Percentiles rank a stretch among this genome's conserved stretches.
Evolutionary conservation across 257 asterid genomes (phyloP).

Genomic region (Lycium ferocissimum): DNA sequence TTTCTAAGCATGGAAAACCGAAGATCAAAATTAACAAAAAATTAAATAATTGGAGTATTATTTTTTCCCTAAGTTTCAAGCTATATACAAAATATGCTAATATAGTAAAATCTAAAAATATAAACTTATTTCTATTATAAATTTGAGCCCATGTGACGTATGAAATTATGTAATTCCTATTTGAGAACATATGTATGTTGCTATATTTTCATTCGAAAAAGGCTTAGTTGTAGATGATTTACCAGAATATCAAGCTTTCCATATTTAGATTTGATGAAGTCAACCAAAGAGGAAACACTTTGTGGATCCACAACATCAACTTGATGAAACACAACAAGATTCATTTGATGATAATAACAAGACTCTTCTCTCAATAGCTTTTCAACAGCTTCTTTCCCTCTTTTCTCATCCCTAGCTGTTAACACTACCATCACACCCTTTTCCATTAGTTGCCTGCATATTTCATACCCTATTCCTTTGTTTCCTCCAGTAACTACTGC

Average conservation of each 20-base stretch:
- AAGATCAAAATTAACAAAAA: no score
- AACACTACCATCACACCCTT: conserved; percentile 40
- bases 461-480: conserved; percentile 51
- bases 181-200: neutral
- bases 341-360: neutral
- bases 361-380: conserved; percentile 20
- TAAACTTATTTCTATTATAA: no score
- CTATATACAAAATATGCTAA: no score
- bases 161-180: neutral
- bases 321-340: conserved; percentile 40
- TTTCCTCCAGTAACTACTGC: conserved; percentile 52
- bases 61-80: no score
- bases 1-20: no score
- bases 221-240: neutral
- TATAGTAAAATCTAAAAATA: no score
- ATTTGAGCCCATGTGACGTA: neutral
- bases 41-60: no score
- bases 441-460: conserved; percentile 38
- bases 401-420: conserved; percentile 45
- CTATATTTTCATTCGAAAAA: no score
- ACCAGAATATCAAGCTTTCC: conserved; percentile 52
- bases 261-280: conserved; percentile 34
- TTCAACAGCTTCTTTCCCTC: conserved; percentile 40
- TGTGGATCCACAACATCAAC: conserved; percentile 41
- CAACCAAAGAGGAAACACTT: conserved; percentile 31